A percentile compares a stretch with the other conserved stretches of the same genome.
Conservation (phyloP, 1,284 basidiomycete genomes). For the Naganishia sp. region DNA sequence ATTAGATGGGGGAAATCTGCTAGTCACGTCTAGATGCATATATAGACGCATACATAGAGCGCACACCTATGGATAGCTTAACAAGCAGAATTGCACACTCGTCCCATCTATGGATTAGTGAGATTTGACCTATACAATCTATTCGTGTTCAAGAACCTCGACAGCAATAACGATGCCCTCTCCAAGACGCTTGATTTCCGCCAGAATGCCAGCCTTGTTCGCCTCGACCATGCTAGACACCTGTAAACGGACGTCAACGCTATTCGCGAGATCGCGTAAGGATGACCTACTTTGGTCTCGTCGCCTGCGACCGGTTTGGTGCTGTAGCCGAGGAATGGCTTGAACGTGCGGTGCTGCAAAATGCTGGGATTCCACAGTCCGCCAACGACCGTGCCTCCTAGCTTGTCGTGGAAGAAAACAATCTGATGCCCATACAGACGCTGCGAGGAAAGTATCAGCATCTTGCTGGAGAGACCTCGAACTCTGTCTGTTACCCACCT, state of each 20-base stretch:
- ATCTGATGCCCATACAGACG: conserved; percentile 74
- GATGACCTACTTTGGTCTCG: conserved; percentile 36
- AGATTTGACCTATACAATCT: background rate
- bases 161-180: conserved; percentile 66
- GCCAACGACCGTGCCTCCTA: conserved; percentile 78
- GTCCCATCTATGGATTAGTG: background rate
- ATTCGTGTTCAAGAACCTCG: conserved; percentile 32
- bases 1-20: conserved; percentile 43
- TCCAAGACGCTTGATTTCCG: conserved; percentile 79
- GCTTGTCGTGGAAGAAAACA: conserved; percentile 79
- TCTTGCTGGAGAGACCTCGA: background rate
- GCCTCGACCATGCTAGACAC: conserved; percentile 66
- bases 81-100: too few species aligned
- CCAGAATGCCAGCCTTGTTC: conserved; percentile 69
- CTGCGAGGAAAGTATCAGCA: conserved; percentile 52
- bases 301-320: conserved; percentile 58
- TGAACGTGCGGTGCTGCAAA: conserved; percentile 62
- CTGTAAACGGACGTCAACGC: conserved; percentile 31
- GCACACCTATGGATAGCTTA: background rate
- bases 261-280: background rate
- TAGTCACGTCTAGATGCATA: background rate
- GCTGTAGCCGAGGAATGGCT: conserved; percentile 79
- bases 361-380: conserved; percentile 79
- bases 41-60: background rate
- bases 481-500: conserved; percentile 57